These are phyloP conservation scores for Mycocentrospora acerina DNA, from an alignment of 2,329 filamentous ascomycete genomes.

Conservation along the genomic window DNA sequence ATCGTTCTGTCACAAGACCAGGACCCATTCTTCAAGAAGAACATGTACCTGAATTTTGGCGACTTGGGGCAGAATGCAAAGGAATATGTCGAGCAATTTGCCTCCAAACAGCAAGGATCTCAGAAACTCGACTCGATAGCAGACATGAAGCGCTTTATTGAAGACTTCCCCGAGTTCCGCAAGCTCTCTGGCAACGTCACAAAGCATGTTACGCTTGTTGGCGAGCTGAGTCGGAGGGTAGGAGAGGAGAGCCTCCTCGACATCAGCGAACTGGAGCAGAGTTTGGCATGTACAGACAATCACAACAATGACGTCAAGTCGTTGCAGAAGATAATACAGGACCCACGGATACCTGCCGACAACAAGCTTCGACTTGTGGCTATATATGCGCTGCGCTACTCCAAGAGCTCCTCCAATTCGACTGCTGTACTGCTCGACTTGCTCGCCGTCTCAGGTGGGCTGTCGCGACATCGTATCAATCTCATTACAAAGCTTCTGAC, in stretches of 20 bases:
- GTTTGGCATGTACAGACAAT: constrained; percentile 94
- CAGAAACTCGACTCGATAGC: constrained; percentile 95
- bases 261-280: constrained; percentile 95
- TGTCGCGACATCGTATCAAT: constrained; percentile 73
- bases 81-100: constrained; percentile 98
- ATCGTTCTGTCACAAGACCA: constrained; percentile 96
- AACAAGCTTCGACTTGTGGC: constrained; percentile 89
- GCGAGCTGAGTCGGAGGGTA: constrained; percentile 86
- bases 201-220: constrained; percentile 95
- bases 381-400: constrained; percentile 91
- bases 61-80: constrained; percentile 96
- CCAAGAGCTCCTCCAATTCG: constrained; percentile 80
- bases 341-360: constrained; percentile 71
- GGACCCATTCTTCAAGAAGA: constrained; percentile 98
- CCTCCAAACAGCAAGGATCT: constrained; percentile 94
- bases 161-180: constrained; percentile 97
- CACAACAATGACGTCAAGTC: constrained; percentile 90
- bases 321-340: constrained; percentile 82
- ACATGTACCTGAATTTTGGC: constrained; percentile 98
- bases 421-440: constrained; percentile 85
- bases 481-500: constrained; percentile 78
- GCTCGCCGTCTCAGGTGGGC: constrained; percentile 77
- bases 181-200: constrained; percentile 97
- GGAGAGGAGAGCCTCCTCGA: constrained; percentile 86
- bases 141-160: constrained; percentile 99